phyloP scores from a whole-genome alignment of 805 yeast genomes.

The Cyberlindnera meyerae region DNA sequence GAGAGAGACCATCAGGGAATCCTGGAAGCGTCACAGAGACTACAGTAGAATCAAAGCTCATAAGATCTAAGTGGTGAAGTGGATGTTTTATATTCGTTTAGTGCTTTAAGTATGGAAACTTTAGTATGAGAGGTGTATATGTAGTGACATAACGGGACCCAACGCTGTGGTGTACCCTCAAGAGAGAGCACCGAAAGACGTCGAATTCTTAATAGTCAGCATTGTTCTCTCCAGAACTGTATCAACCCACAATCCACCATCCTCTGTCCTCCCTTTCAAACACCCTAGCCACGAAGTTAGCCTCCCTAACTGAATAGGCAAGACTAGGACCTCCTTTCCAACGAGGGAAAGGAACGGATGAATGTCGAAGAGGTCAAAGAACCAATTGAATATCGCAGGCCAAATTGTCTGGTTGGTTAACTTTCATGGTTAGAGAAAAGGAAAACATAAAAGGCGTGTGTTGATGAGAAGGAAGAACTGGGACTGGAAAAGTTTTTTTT shows the following conservation, averaged over 20 bases:
- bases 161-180: slow-evolving; percentile 11
- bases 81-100: too few relatives aligned
- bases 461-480: background rate
- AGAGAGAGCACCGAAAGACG: slow-evolving; percentile 13
- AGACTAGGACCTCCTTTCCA: slow-evolving; percentile 11
- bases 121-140: slow-evolving; percentile 9
- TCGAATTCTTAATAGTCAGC: slow-evolving; percentile 29
- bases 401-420: slow-evolving; percentile 27
- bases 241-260: slow-evolving; percentile 23
- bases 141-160: slow-evolving; percentile 35
- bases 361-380: background rate
- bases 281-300: slow-evolving; percentile 11
- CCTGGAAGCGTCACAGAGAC: too few relatives aligned
- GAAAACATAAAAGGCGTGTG: slow-evolving; percentile 4
- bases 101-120: too few relatives aligned
- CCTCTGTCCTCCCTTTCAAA: background rate
- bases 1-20: too few relatives aligned
- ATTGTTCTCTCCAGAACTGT: slow-evolving; percentile 27
- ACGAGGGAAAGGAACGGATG: slow-evolving; percentile 1
- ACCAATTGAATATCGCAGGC: slow-evolving; percentile 12
- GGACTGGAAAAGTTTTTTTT: slow-evolving; percentile 1
- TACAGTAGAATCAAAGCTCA: too few relatives aligned
- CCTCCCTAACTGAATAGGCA: slow-evolving; percentile 34
- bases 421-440: slow-evolving; percentile 19
- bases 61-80: too few relatives aligned